Conservation (phyloP, 495 filamentous ascomycete genomes). For the Neurospora sp. region DNA sequence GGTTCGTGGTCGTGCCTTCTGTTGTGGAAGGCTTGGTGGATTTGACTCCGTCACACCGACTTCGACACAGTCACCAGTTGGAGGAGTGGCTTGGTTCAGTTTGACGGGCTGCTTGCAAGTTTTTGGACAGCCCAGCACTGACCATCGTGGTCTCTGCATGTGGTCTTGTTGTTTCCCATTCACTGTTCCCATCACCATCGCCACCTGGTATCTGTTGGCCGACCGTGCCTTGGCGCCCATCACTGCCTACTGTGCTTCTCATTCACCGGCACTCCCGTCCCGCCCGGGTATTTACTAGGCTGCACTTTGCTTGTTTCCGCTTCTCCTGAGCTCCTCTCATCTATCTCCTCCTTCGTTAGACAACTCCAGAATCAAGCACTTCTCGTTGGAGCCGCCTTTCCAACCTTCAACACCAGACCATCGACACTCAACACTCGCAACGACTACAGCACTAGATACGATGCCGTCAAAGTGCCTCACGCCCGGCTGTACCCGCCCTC, state of each 20-base stretch:
- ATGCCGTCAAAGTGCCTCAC: neutral
- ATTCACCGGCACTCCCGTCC: neutral
- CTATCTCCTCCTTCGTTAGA: neutral
- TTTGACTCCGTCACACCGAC: neutral
- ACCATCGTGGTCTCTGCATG: neutral
- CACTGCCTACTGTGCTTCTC: too few species aligned
- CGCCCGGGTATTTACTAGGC: neutral
- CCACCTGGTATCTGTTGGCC: neutral
- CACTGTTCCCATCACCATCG: neutral
- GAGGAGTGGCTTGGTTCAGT: neutral
- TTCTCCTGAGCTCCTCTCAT: too few species aligned
- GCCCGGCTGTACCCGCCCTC: neutral
- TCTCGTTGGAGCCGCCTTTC: neutral
- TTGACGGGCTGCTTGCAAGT: too few species aligned
- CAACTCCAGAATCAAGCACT: neutral
- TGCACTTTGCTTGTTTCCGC: neutral
- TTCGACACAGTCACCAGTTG: neutral
- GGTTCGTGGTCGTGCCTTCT: neutral
- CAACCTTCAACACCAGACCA: neutral
- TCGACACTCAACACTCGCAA: neutral
- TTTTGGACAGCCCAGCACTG: neutral
- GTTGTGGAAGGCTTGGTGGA: neutral
- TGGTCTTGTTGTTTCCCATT: neutral
- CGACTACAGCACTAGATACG: neutral
- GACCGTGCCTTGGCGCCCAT: neutral